Evolutionary conservation across 2,329 filamentous ascomycete species (phyloP).

Genomic region (Teratosphaeria epicoccoides): DNA sequence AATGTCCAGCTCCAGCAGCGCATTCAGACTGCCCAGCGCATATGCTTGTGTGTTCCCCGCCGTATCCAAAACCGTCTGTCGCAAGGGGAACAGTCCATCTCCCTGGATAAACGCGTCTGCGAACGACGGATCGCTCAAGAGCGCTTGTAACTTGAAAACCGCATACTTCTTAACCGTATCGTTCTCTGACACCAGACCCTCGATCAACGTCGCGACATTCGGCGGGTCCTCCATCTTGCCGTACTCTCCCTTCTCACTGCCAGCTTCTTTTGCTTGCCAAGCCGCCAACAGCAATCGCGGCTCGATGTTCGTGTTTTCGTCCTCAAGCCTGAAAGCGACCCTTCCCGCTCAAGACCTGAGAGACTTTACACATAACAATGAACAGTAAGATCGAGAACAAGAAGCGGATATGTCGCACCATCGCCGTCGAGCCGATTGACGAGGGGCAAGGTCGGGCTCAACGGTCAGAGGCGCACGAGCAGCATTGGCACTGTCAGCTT

Average conservation of each 20-base stretch:
- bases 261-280: background rate
- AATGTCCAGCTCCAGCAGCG: slow-evolving; percentile 90
- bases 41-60: slow-evolving; percentile 94
- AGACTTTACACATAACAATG: slow-evolving; percentile 45
- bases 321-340: slow-evolving; percentile 8
- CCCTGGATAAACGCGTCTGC: slow-evolving; percentile 92
- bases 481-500: background rate
- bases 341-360: slow-evolving; percentile 14
- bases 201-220: slow-evolving; percentile 32
- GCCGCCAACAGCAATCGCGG: background rate
- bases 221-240: slow-evolving; percentile 23
- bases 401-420: slow-evolving; percentile 13
- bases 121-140: slow-evolving; percentile 91
- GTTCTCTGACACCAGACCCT: slow-evolving; percentile 52
- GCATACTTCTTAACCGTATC: slow-evolving; percentile 97
- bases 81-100: slow-evolving; percentile 70
- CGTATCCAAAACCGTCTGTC: slow-evolving; percentile 71
- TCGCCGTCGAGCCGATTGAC: background rate
- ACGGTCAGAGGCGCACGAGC: background rate
- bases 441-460: background rate
- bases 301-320: background rate
- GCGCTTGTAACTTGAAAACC: slow-evolving; percentile 92
- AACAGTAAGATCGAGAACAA: slow-evolving; percentile 22
- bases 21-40: slow-evolving; percentile 76
- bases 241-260: background rate